These are phyloP conservation scores for Cladosporium sphaerospermum DNA, from an alignment of 2,329 filamentous ascomycete species.

Conservation along the genomic window DNA sequence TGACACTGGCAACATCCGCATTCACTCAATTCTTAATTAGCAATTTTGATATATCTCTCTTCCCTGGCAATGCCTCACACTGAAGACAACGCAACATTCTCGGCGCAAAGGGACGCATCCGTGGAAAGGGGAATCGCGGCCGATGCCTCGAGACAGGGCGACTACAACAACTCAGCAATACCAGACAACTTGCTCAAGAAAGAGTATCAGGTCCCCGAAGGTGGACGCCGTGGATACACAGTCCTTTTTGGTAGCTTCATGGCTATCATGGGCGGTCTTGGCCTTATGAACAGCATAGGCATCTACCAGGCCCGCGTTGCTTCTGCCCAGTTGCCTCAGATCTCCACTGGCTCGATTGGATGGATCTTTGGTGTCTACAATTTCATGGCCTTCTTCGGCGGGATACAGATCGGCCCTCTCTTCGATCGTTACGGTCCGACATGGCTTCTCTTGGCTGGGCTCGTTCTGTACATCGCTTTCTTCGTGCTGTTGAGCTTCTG, in stretches of 20 bases:
- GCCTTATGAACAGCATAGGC: constrained; percentile 24
- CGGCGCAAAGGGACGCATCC: too few relatives aligned
- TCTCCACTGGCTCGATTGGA: constrained; percentile 15
- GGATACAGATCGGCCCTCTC: constrained; percentile 23
- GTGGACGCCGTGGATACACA: constrained; percentile 69
- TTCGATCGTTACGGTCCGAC: constrained; percentile 24
- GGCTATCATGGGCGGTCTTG: constrained; percentile 62
- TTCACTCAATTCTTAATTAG: too few relatives aligned
- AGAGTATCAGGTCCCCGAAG: constrained; percentile 53
- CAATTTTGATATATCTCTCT: too few relatives aligned
- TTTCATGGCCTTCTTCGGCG: constrained; percentile 24
- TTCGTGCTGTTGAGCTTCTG: constrained; percentile 60
- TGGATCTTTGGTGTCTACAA: constrained; percentile 26
- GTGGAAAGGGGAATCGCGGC: too few relatives aligned
- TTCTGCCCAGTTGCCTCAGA: background rate
- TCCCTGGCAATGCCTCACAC: too few relatives aligned
- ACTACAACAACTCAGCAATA: too few relatives aligned
- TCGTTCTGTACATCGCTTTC: constrained; percentile 52
- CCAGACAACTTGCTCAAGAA: too few relatives aligned
- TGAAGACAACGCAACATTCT: too few relatives aligned
- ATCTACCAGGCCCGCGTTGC: constrained; percentile 40
- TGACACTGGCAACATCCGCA: too few relatives aligned
- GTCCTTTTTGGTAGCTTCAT: constrained; percentile 75
- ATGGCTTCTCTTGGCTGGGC: constrained; percentile 60
- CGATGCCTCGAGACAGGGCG: too few relatives aligned